These are phyloP conservation scores for Globisporangium orthogonon DNA, from an alignment of 352 stramenopile genomes.

Conservation along the genomic window DNA sequence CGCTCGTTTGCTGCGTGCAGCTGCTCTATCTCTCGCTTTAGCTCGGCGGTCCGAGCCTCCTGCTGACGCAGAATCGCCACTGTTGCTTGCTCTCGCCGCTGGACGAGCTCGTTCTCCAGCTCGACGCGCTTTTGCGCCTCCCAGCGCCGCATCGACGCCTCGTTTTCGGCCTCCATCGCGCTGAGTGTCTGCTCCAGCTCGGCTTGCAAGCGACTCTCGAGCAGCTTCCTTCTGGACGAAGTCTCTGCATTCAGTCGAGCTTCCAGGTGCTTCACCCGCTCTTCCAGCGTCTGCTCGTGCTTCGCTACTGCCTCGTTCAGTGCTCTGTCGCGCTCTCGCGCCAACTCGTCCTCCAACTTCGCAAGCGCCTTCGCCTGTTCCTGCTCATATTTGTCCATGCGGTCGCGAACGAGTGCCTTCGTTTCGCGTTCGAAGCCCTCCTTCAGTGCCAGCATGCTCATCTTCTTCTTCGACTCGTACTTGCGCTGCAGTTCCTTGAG, in stretches of 20 bases:
- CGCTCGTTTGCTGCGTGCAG: conserved; percentile 31
- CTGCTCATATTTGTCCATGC: conserved; percentile 41
- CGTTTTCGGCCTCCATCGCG: conserved; percentile 27
- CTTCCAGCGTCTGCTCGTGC: conserved; percentile 31
- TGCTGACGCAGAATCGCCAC: conserved; percentile 28
- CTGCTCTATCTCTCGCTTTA: conserved; percentile 36
- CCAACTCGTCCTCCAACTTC: conserved; percentile 17
- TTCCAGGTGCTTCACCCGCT: conserved; percentile 32
- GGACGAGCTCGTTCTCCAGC: conserved; percentile 38
- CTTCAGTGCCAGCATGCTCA: conserved; percentile 35
- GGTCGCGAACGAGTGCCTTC: conserved; percentile 28
- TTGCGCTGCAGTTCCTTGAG: conserved; percentile 54
- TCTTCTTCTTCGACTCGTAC: conserved; percentile 57
- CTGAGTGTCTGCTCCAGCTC: conserved; percentile 25
- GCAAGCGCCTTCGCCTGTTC: conserved; percentile 30
- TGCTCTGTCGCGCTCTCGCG: conserved; percentile 25
- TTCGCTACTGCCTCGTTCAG: conserved; percentile 26
- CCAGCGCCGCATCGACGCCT: conserved; percentile 22
- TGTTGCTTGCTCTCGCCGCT: conserved; percentile 30
- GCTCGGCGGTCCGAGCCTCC: conserved; percentile 31
- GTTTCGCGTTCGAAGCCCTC: conserved; percentile 51
- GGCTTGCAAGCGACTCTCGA: conserved; percentile 26
- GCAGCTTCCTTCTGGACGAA: conserved; percentile 21
- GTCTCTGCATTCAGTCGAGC: conserved; percentile 30
- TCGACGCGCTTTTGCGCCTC: conserved; percentile 36